phyloP scores from a whole-genome alignment of 371 early-diverging fungal genomes.

The Rhizopus sp. region DNA sequence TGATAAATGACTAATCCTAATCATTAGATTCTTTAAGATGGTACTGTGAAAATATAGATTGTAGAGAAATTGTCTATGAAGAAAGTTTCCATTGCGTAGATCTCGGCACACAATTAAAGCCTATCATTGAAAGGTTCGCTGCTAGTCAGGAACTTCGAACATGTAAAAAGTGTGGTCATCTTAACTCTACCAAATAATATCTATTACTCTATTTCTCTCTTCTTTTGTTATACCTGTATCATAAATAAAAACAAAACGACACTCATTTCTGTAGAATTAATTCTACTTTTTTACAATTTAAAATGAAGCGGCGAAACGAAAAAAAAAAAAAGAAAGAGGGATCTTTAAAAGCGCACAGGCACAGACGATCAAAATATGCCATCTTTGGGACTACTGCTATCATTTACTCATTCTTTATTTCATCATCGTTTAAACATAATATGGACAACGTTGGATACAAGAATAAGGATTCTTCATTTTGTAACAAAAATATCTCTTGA shows the following conservation, averaged over 20 bases:
- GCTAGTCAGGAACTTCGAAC: slow-evolving; percentile 63
- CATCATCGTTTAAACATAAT: too few relatives aligned
- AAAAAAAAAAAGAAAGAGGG: neutral
- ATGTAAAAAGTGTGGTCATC: slow-evolving; percentile 76
- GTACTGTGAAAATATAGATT: slow-evolving; percentile 84
- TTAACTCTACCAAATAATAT: slow-evolving; percentile 65
- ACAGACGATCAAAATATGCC: too few relatives aligned
- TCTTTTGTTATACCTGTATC: neutral
- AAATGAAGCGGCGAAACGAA: too few relatives aligned
- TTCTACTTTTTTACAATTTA: too few relatives aligned
- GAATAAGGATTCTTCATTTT: too few relatives aligned
- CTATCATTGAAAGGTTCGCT: slow-evolving; percentile 85
- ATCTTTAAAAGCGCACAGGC: neutral
- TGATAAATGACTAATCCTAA: slow-evolving; percentile 6
- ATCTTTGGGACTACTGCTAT: too few relatives aligned
- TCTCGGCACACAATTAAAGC: slow-evolving; percentile 89
- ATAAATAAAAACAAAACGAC: neutral
- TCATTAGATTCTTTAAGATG: slow-evolving; percentile 78
- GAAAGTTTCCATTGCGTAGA: slow-evolving; percentile 88
- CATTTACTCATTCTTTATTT: too few relatives aligned
- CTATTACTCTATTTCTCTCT: neutral
- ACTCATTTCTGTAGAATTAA: too few relatives aligned
- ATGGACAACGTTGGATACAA: too few relatives aligned
- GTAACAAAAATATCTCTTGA: too few relatives aligned
- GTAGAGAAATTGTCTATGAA: slow-evolving; percentile 82